Conservation (phyloP, 176 grass and related monocot genomes). For the Thalia dealbata region DNA sequence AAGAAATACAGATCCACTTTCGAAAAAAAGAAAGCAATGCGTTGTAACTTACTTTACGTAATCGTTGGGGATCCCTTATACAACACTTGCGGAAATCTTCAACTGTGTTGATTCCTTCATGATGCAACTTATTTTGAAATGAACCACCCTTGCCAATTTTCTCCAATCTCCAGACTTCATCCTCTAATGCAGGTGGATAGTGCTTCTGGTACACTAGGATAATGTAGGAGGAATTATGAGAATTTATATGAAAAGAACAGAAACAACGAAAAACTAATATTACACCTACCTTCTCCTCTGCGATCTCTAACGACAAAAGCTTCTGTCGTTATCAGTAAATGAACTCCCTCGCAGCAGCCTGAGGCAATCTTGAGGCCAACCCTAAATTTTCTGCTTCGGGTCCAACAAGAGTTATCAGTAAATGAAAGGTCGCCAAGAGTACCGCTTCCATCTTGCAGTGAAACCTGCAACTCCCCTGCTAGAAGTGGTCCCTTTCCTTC, state of each 20-base stretch:
- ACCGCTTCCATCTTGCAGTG: conserved; percentile 3
- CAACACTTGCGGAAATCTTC: conserved; percentile 13
- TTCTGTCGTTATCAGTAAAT: conserved; percentile 10
- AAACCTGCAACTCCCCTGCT: conserved; percentile 12
- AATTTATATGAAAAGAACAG: not conserved
- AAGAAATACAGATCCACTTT: not conserved
- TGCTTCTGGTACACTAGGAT: conserved; percentile 17
- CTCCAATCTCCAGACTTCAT: conserved; percentile 23
- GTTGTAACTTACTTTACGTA: conserved; percentile 6
- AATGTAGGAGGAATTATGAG: not conserved
- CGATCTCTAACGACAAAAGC: conserved; percentile 7
- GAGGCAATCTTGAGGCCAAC: conserved; percentile 10
- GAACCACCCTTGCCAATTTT: conserved; percentile 19
- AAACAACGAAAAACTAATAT: not conserved
- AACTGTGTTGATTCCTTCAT: not conserved
- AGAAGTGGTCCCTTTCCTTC: conserved; percentile 16
- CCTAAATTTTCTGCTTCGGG: conserved; percentile 5
- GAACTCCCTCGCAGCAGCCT: conserved; percentile 5
- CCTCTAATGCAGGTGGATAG: conserved; percentile 16
- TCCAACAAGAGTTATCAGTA: conserved; percentile 16
- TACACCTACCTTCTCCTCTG: conserved; percentile 12
- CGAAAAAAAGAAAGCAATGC: not conserved
- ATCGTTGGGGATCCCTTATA: conserved; percentile 6
- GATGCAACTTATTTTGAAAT: conserved; percentile 11
- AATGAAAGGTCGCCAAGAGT: not conserved